Evolutionary conservation across 2,329 filamentous ascomycete genomes (phyloP).

Genomic region (Apiospora rasikravindrae): DNA sequence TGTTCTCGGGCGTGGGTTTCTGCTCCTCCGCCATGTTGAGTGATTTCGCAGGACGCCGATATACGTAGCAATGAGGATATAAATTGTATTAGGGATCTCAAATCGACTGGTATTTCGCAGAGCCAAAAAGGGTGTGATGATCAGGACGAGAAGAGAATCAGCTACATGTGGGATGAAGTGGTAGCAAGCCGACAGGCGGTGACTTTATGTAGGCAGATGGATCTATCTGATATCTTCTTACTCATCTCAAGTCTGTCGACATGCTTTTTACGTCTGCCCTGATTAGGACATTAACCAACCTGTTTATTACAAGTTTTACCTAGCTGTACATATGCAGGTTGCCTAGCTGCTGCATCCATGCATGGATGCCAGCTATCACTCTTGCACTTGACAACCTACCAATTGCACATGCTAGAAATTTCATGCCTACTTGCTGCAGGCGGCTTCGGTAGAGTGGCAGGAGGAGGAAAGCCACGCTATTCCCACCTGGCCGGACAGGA

Average conservation of each 20-base stretch:
- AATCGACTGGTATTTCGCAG: background rate
- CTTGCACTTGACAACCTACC: background rate
- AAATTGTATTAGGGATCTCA: background rate
- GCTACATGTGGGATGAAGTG: background rate
- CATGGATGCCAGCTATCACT: background rate
- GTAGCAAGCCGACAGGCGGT: background rate
- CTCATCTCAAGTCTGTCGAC: background rate
- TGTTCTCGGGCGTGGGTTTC: constrained; percentile 30
- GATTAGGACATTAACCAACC: background rate
- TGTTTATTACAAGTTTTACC: constrained; percentile 5
- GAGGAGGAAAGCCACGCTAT: background rate
- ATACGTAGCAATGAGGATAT: background rate
- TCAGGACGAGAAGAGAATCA: background rate
- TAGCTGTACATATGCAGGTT: background rate
- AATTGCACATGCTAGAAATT: constrained; percentile 1
- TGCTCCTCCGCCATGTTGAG: constrained; percentile 30
- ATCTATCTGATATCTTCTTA: background rate
- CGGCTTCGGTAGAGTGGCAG: background rate
- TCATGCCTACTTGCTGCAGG: background rate
- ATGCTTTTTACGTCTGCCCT: background rate
- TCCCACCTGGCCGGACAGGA: constrained; percentile 8
- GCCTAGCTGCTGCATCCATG: background rate
- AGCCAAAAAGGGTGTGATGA: background rate
- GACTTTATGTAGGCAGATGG: background rate
- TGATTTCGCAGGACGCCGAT: background rate